A percentile compares a stretch with the other conserved stretches of the same genome.
phyloP scores from a whole-genome alignment of 225 moss, liverwort and hornwort species.

The Pseudisothecium myosuroides region DNA sequence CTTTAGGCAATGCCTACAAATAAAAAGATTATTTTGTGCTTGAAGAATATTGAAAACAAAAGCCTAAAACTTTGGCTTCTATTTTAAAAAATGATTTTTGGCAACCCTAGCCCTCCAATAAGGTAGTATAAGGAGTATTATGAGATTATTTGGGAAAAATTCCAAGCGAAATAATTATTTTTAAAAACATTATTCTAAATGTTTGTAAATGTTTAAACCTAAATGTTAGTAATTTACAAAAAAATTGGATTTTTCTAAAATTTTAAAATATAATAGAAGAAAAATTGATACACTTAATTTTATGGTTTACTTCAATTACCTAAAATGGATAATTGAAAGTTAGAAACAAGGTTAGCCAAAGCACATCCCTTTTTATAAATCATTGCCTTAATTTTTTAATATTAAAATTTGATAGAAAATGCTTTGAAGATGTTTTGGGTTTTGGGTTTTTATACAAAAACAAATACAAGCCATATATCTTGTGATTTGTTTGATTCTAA shows the following conservation, averaged over 20 bases:
- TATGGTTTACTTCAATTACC: not conserved
- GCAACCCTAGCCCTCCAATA: accelerated
- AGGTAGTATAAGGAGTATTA: not conserved
- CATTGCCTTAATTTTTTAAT: not conserved
- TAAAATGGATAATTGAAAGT: not conserved
- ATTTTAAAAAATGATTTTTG: not conserved
- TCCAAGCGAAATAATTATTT: not conserved
- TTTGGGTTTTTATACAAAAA: not conserved
- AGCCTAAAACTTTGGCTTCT: accelerated
- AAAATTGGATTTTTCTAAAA: too few relatives aligned
- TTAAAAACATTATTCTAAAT: not conserved
- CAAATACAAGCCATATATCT: not conserved
- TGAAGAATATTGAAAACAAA: not conserved
- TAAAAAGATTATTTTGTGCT: accelerated
- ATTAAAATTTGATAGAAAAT: not conserved
- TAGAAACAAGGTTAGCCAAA: not conserved
- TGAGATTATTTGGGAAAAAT: too few relatives aligned
- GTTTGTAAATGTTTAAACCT: not conserved
- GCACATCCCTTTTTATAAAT: too few relatives aligned
- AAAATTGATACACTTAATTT: accelerated
- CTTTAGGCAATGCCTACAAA: not conserved
- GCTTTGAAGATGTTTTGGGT: not conserved
- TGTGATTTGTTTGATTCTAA: not conserved
- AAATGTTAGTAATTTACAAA: not conserved
- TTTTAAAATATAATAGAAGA: too few relatives aligned